Evolutionary conservation across 176 grass and related monocot species (phyloP).

Genomic region (Tillandsia leiboldiana): DNA sequence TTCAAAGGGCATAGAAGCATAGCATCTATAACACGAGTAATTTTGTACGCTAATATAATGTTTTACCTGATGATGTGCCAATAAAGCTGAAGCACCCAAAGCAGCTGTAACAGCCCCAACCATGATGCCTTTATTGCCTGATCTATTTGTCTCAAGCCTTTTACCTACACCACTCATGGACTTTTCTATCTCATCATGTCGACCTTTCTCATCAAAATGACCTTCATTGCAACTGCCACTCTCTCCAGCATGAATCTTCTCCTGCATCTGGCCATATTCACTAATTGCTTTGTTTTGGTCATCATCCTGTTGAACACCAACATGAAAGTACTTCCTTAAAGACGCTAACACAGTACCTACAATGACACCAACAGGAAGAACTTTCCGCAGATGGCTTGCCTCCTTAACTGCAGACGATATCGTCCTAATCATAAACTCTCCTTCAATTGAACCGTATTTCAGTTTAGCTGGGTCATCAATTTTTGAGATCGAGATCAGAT

Average conservation of each 20-base stretch:
- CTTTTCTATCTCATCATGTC: constrained; percentile 1
- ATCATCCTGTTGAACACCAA: constrained; percentile 36
- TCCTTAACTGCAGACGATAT: constrained; percentile 58
- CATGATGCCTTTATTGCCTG: constrained; percentile 44
- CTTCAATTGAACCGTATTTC: constrained; percentile 51
- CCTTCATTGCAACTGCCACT: constrained; percentile 15
- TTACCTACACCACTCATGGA: constrained; percentile 1
- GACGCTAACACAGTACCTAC: constrained; percentile 68
- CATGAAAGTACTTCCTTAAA: constrained; percentile 65
- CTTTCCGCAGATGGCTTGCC: constrained; percentile 44
- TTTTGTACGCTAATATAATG: constrained; percentile 9
- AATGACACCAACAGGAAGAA: constrained; percentile 84
- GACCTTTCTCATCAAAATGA: constrained; percentile 21
- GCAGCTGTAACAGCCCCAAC: constrained; percentile 90
- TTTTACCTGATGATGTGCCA: constrained; percentile 68
- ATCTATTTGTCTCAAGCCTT: constrained; percentile 9
- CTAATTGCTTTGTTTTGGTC: constrained; percentile 26
- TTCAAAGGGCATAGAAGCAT: neutral
- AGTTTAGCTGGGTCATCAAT: constrained; percentile 25
- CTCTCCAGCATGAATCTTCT: neutral
- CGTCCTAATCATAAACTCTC: constrained; percentile 42
- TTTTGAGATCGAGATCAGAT: constrained; percentile 31
- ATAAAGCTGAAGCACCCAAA: constrained; percentile 72
- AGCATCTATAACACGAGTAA: neutral
- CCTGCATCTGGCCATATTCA: constrained; percentile 7